Percentiles rank a stretch among this genome's conserved stretches.
Evolutionary conservation across 371 early-diverging fungal species (phyloP).

Genomic region (Syncephalis fuscata): DNA sequence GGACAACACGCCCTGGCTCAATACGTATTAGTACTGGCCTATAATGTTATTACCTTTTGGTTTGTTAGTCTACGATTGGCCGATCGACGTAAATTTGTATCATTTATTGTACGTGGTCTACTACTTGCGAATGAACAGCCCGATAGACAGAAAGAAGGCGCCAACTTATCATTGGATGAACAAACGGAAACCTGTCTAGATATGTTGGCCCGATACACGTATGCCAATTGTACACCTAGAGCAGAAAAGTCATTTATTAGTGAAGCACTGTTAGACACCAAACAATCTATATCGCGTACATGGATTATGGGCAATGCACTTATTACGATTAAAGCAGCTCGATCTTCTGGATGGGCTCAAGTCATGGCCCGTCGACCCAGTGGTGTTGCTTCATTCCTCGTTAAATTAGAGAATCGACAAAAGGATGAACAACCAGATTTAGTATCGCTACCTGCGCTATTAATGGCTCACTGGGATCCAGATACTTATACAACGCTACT

Average conservation of each 20-base stretch:
- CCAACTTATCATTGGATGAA: conserved; percentile 19
- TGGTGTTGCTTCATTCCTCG: conserved; percentile 52
- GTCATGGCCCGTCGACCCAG: conserved; percentile 70
- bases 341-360: conserved; percentile 55
- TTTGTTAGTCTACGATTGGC: conserved; percentile 55
- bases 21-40: conserved; percentile 77
- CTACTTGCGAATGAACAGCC: conserved; percentile 25
- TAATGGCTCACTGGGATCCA: conserved; percentile 38
- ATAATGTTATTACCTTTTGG: conserved; percentile 79
- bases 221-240: conserved; percentile 49
- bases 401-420: conserved; percentile 45
- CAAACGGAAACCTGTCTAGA: conserved; percentile 80
- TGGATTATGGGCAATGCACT: conserved; percentile 81
- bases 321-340: conserved; percentile 49
- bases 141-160: too few species aligned
- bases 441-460: conserved; percentile 28
- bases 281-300: conserved; percentile 27
- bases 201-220: conserved; percentile 75
- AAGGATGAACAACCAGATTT: conserved; percentile 33
- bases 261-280: conserved; percentile 4
- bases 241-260: conserved; percentile 18
- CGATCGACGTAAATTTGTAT: conserved; percentile 64
- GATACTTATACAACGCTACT: conserved; percentile 4
- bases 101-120: conserved; percentile 63
- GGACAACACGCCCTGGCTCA: conserved; percentile 34